A percentile compares a stretch with the other conserved stretches of the same genome.
Conservation (phyloP, 2,329 filamentous ascomycete species). For the Penicillium sp. region DNA sequence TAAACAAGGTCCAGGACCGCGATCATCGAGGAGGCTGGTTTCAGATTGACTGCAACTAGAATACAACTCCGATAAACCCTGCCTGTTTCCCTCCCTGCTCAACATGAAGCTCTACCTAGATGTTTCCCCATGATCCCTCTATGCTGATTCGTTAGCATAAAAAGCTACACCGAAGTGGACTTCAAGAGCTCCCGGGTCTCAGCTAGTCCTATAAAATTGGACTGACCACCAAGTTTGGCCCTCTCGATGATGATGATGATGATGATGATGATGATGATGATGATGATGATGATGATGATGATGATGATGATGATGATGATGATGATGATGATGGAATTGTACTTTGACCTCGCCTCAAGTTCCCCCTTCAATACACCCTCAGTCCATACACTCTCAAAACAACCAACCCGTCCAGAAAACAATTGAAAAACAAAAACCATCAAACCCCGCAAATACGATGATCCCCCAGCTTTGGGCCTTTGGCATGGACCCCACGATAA, state of each 20-base stretch:
- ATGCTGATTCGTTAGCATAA: background rate
- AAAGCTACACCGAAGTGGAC: background rate
- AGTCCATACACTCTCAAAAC: background rate
- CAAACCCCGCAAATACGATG: background rate
- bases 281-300: too few species aligned
- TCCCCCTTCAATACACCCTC: background rate
- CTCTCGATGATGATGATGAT: too few species aligned
- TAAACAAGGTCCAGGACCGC: background rate
- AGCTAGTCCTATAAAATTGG: background rate
- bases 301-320: too few species aligned
- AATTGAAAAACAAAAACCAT: conserved; percentile 1
- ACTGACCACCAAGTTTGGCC: background rate
- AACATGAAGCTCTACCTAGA: background rate
- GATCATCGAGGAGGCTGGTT: background rate
- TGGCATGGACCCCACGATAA: background rate
- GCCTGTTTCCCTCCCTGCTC: background rate
- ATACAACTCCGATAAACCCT: background rate
- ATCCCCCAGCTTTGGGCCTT: background rate
- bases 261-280: too few species aligned
- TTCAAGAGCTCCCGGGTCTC: background rate
- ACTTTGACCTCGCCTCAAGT: background rate
- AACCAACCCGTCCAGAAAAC: background rate
- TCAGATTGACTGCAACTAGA: background rate
- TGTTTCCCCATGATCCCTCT: background rate
- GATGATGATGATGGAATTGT: background rate